phyloP scores from a whole-genome alignment of 805 yeast species.

The Metschnikowia corniflorae region DNA sequence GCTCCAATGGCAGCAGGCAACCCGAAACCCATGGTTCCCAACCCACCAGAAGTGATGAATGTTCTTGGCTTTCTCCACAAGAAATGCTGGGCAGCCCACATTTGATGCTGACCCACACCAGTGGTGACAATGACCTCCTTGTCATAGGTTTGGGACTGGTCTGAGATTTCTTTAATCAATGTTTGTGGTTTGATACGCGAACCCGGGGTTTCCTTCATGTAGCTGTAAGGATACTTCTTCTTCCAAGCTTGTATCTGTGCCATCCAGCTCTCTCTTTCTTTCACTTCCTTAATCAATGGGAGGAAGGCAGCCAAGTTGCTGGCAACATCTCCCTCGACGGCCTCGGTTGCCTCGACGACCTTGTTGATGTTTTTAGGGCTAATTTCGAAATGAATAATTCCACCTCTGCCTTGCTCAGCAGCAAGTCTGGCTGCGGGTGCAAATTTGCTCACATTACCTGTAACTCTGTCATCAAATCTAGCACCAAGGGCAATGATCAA shows the following conservation, averaged over 20 bases:
- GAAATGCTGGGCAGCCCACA: slow-evolving; percentile 99
- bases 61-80: slow-evolving; percentile 91
- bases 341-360: slow-evolving; percentile 94
- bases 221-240: slow-evolving; percentile 77
- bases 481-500: slow-evolving; percentile 93
- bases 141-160: slow-evolving; percentile 57
- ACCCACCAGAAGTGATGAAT: slow-evolving; percentile 96
- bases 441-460: slow-evolving; percentile 77
- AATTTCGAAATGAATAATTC: slow-evolving; percentile 94
- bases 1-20: slow-evolving; percentile 98
- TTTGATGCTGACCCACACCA: slow-evolving; percentile 99
- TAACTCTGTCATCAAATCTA: slow-evolving; percentile 97
- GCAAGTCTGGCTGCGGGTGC: slow-evolving; percentile 94
- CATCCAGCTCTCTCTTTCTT: slow-evolving; percentile 78
- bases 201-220: slow-evolving; percentile 75
- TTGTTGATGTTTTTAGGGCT: slow-evolving; percentile 96
- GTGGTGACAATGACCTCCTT: slow-evolving; percentile 88
- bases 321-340: slow-evolving; percentile 94
- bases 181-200: slow-evolving; percentile 91
- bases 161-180: slow-evolving; percentile 71
- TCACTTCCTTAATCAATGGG: slow-evolving; percentile 63
- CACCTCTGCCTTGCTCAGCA: slow-evolving; percentile 85
- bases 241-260: slow-evolving; percentile 76
- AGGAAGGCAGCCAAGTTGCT: slow-evolving; percentile 67
- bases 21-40: slow-evolving; percentile 99